Base-by-base conservation (phyloP, 208 protist genomes). In the Kentomonas sorsogonicus region DNA sequence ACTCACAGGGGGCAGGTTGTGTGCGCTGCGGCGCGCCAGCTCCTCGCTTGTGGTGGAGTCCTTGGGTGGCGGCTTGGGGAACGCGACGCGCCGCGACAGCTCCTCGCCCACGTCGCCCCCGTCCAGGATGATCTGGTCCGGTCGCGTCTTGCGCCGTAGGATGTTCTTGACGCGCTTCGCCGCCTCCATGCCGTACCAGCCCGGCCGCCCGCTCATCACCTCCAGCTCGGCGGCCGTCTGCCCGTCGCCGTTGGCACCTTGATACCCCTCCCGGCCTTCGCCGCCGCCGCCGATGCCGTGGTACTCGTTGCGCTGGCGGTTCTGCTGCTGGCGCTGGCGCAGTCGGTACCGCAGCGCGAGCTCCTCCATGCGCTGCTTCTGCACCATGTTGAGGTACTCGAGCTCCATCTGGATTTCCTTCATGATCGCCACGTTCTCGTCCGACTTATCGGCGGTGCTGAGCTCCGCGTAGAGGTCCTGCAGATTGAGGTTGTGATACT, bases 121-220 rank as follows among this genome's bases (percentile, higher is more conserved):
- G 26, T 63, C 68, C 9, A 88, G 45, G 44, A 88, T 72, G 36
- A 88, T 64, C 53, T 88, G 80, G 41, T 83, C 80, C 0, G 67
- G 68, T 26, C 66, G 62, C 15, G 58, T 61, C 39, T 70, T 58
- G 16, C 80, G 75, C 22, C 73, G 76, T 30, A 88, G 60, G 47
- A 88, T 88, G 52, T 79, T 60, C 25, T 73, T 73, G n/a, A 88
- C 76, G 10, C 80, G 80, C 52, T 78, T 77, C 36, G 76, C 67
- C 7, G 80, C 76, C 58, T 83, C 73, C 76, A 88, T 88, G 40
- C 80, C 80, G 58, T 88, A 88, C 80, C 75, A 82, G 25, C 62
- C 74, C 16, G 80, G 54, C 9, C 45, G 72, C 3, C 75, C 79
- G 18, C 63, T 62, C 53, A 81, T 83, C n/a, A 88, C 74, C 13